Conservation (phyloP, 305 asterid genomes). For the Fraxinus xanthoxyloides region DNA sequence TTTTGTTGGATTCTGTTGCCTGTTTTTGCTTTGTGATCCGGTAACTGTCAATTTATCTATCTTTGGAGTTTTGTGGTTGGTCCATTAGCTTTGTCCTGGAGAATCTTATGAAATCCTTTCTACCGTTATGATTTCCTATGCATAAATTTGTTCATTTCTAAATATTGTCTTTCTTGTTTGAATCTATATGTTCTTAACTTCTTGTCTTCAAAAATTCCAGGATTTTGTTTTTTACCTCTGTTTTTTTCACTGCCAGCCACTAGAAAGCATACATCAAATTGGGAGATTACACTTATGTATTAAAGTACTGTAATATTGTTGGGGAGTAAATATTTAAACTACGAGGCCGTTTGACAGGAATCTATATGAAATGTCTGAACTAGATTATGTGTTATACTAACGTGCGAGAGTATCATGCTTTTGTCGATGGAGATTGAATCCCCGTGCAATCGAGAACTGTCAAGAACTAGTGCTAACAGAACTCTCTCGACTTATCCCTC, state of each 20-base stretch:
- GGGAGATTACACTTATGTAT: neutral
- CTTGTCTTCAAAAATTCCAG: constrained; percentile 22
- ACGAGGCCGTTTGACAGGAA: neutral
- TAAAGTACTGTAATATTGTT: neutral
- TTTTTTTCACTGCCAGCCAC: neutral
- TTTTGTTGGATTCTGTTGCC: constrained; percentile 31
- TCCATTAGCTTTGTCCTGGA: constrained; percentile 41
- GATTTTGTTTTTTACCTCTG: constrained; percentile 11
- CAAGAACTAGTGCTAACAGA: neutral
- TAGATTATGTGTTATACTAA: neutral
- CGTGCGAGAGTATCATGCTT: neutral
- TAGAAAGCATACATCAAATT: neutral
- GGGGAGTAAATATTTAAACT: neutral
- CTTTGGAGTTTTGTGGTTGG: constrained; percentile 56
- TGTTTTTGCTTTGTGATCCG: constrained; percentile 28
- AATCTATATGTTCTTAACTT: constrained; percentile 31
- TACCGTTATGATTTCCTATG: constrained; percentile 35
- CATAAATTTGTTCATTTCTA: constrained; percentile 37
- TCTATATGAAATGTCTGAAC: neutral
- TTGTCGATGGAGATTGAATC: neutral
- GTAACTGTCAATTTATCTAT: constrained; percentile 34
- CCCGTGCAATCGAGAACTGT: neutral
- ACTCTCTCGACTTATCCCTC: neutral
- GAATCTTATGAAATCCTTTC: constrained; percentile 44
- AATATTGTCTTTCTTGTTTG: constrained; percentile 40